phyloP scores from a whole-genome alignment of 2,329 filamentous ascomycete species.

The Calonectria pseudoreteaudii region DNA sequence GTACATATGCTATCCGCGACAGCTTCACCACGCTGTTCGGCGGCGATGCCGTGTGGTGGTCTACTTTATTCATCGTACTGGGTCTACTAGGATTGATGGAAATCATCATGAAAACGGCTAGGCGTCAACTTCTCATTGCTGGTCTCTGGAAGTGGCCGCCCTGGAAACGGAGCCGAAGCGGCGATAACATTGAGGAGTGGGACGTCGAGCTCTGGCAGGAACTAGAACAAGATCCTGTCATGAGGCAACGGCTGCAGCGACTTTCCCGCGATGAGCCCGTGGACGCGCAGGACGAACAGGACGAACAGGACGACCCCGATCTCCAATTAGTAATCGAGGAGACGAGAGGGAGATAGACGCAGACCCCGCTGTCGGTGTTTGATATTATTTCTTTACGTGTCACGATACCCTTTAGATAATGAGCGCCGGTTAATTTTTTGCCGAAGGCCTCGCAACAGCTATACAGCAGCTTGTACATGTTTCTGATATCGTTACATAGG shows the following conservation, averaged over 20 bases:
- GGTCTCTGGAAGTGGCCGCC: conserved; percentile 62
- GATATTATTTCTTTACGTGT: conserved; percentile 24
- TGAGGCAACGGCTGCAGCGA: conserved; percentile 55
- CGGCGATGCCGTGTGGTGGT: conserved; percentile 79
- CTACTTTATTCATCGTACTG: conserved; percentile 73
- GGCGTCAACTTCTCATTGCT: conserved; percentile 58
- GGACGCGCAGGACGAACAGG: conserved; percentile 40
- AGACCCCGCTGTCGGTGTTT: conserved; percentile 8
- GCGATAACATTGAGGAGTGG: conserved; percentile 61
- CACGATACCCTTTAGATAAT: conserved; percentile 42
- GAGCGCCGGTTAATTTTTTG: conserved; percentile 22
- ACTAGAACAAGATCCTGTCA: conserved; percentile 62
- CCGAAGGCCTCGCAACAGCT: conserved; percentile 7
- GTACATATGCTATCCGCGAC: conserved; percentile 74
- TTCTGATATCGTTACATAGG: not conserved
- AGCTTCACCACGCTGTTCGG: conserved; percentile 78
- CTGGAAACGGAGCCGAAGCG: conserved; percentile 51
- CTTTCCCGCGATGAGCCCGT: conserved; percentile 52
- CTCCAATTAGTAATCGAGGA: conserved; percentile 33
- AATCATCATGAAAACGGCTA: conserved; percentile 65
- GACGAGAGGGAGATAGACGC: conserved; percentile 23
- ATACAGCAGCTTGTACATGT: conserved; percentile 5
- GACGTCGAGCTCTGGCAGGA: conserved; percentile 69
- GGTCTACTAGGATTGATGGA: conserved; percentile 73
- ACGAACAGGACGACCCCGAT: conserved; percentile 40